Base-by-base conservation (phyloP, 108 stramenopile species). In the Phaeodactylum tricornutum region DNA sequence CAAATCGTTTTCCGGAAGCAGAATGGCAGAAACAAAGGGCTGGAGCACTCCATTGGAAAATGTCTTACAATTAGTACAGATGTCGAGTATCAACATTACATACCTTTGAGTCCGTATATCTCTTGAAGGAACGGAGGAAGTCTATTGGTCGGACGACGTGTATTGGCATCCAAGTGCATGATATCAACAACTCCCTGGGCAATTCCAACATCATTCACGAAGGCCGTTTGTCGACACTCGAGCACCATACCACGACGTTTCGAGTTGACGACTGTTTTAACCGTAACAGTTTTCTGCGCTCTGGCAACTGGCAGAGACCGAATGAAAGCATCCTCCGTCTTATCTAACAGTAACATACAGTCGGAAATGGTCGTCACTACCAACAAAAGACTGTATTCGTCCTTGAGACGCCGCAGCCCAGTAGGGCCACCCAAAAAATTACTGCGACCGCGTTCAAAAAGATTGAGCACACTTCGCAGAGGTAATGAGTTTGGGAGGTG, bases 361-460 rank as follows among this genome's bases (percentile, higher is more conserved):
- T 80, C 55, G 41, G 69, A 51, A 22, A 78, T 59, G 26, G 53
- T 43, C 2, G 76, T 80, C 4, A 86, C 79, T 7, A 86, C 77
- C 39, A 62, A 62, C 2, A 81, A 11, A 29, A 79, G 35, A 26
- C 56, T 60, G 35, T 79, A 49, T 7, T 79, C 66, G 23, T 62
- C 45, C 55, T 79, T 58, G 57, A 81, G 36, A 26, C 50, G 53
- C 21, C 69, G 64, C 22, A 86, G 53, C 1, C 12, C 45, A n/a
- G 69, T 53, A 1, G 84, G 84, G 24, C 84, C 84, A 43, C 84
- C 84, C 4, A 86, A 40, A 19, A 31, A 53, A 48, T 71, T 68
- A 20, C 70, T 67, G 7, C 84, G 26, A 12, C 62, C 40, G 29
- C 84, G 67, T 67, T 86, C 84, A 50, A 86, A 79, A 3, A 71